Evolutionary conservation across 345 rosid species (phyloP), one percentile per base, ranked within the genome.

Genomic region (Crucihimalaya himalaica): DNA sequence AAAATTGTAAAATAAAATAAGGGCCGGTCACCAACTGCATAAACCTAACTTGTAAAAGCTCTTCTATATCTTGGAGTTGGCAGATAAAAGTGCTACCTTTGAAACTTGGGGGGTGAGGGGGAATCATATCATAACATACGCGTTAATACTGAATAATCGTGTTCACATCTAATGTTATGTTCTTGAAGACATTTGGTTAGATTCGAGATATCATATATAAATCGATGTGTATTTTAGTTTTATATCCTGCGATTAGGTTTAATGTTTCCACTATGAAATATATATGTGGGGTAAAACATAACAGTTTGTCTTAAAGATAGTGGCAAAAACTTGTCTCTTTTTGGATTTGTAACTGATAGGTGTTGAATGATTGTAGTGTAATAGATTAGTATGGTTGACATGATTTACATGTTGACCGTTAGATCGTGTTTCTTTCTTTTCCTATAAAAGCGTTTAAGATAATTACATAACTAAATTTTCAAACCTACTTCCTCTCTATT

Each of bases 11-110:
- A 34, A 35, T 53, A 52, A 51, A 54, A 5, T 18, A 29, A 62
- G 71, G 51, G 60, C 75, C 59, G 71, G 80, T 70, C 60, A 76
- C 75, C 80, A 63, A 76, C 75, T 70, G 12, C 70, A 46, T 70
- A 67, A 67, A 70, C 75, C 75, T 76, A 76, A 76, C 53, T 69
- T 54, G 71, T 66, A 48, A 74, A 75, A 75, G 74, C 69, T 39
- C 62, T 66, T 72, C 4, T 16, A 35, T 25, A 29, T 50, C 14
- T 51, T 39, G 32, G 54, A 72, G 54, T 62, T 72, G 76, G 61
- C 72, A 73, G 59, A 47, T 66, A 74, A 72, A 74, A 27, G 71
- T 55, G 65, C 12, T 29, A 18, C 12, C 65, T 64, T 73, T 64
- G 71, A 65, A 65, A 55, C 42, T 55, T 45, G 18, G 15, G 23